A percentile compares a stretch with the other conserved stretches of the same genome.
phyloP scores from a whole-genome alignment of 495 filamentous ascomycete genomes.

The Ramalina intermedia region DNA sequence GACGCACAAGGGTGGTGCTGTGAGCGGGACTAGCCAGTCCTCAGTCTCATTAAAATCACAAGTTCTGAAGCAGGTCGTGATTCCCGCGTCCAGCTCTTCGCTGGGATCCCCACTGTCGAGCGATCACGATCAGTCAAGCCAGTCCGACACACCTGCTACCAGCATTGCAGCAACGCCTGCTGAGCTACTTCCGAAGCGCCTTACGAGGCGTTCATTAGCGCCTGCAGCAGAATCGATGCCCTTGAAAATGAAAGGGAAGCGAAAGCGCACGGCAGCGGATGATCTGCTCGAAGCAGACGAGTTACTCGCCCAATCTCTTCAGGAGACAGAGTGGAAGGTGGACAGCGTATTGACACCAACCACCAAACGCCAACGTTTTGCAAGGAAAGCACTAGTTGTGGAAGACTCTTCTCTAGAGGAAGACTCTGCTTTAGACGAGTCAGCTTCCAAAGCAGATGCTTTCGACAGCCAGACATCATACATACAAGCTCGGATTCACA shows the following conservation, averaged over 20 bases:
- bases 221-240: neutral
- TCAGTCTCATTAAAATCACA: neutral
- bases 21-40: neutral
- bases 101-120: slow-evolving; percentile 17
- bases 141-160: slow-evolving; percentile 63
- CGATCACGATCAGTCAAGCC: slow-evolving; percentile 36
- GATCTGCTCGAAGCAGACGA: slow-evolving; percentile 35
- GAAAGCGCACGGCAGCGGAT: slow-evolving; percentile 23
- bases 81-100: slow-evolving; percentile 27
- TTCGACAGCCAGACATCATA: too few relatives aligned
- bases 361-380: slow-evolving; percentile 4
- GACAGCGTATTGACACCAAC: slow-evolving; percentile 19
- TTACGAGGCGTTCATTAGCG: slow-evolving; percentile 15
- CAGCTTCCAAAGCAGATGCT: too few relatives aligned
- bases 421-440: slow-evolving; percentile 8
- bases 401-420: slow-evolving; percentile 11
- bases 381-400: neutral
- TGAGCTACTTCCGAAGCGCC: slow-evolving; percentile 20
- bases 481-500: too few relatives aligned
- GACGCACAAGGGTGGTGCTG: too few relatives aligned
- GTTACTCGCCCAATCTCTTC: slow-evolving; percentile 42
- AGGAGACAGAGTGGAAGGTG: slow-evolving; percentile 45
- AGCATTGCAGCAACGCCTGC: slow-evolving; percentile 50
- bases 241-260: slow-evolving; percentile 12
- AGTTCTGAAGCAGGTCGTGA: slow-evolving; percentile 26